These are phyloP conservation scores for Skeletonema grethae DNA, from an alignment of 108 stramenopile genomes.

Conservation along the genomic window DNA sequence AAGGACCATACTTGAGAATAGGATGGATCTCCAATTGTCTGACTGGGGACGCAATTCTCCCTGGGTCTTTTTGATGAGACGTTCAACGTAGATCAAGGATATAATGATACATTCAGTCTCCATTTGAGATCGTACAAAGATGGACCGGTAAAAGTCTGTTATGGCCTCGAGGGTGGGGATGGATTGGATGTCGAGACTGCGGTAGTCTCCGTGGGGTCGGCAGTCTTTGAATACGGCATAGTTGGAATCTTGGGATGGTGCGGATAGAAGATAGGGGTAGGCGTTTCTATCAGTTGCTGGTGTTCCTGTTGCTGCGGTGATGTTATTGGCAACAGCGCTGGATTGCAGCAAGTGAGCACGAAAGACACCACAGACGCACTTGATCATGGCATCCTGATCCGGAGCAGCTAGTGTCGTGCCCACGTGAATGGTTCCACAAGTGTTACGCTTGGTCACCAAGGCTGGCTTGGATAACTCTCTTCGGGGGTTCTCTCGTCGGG, in stretches of 20 bases:
- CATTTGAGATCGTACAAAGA: conserved; percentile 87
- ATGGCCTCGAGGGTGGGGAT: conserved; percentile 80
- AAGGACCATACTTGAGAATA: conserved; percentile 93
- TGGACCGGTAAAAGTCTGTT: conserved; percentile 78
- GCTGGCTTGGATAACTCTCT: conserved; percentile 34
- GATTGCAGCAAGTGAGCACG: conserved; percentile 88
- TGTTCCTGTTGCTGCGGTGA: not conserved
- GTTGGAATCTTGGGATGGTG: conserved; percentile 1
- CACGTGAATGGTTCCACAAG: conserved; percentile 91
- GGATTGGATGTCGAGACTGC: conserved; percentile 13
- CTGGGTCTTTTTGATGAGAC: conserved; percentile 85
- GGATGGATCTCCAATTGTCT: conserved; percentile 87
- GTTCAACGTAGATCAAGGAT: conserved; percentile 94
- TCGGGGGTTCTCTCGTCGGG: conserved; percentile 1
- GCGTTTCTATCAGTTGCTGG: not conserved
- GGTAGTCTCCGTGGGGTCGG: conserved; percentile 26
- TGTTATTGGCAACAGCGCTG: not conserved
- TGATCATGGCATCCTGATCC: conserved; percentile 95
- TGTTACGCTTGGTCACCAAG: conserved; percentile 72
- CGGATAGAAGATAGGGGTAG: not conserved
- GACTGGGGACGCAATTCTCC: conserved; percentile 74
- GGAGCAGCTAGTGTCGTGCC: conserved; percentile 88
- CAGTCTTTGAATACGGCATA: conserved; percentile 23
- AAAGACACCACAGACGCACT: conserved; percentile 90
- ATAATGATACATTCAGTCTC: conserved; percentile 96